Evolutionary conservation across 306 rosid genomes (phyloP).

Genomic region (Senna siamea): DNA sequence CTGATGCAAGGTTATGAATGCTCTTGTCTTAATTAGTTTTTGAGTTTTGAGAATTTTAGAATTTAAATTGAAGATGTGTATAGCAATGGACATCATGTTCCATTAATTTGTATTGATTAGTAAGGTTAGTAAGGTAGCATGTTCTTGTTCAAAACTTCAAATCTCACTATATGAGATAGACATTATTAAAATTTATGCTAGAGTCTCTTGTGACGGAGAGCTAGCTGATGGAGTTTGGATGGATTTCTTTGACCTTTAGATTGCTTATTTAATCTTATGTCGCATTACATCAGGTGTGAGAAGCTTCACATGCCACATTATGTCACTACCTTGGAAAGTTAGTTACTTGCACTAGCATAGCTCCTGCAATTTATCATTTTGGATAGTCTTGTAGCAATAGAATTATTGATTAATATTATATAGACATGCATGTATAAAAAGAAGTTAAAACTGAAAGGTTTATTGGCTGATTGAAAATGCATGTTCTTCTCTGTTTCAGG

Average conservation of each 20-base stretch:
- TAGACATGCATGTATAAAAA: conserved; percentile 2
- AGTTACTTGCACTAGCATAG: conserved; percentile 13
- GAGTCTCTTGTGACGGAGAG: conserved; percentile 12
- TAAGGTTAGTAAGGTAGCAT: conserved; percentile 31
- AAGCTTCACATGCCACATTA: background rate
- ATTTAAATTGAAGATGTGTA: conserved; percentile 2
- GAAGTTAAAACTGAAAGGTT: background rate
- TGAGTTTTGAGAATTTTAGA: conserved; percentile 31
- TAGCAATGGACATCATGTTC: conserved; percentile 12
- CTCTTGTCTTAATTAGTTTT: conserved; percentile 3
- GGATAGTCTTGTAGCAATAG: conserved; percentile 10
- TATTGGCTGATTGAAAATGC: conserved; percentile 29
- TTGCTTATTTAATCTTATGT: background rate
- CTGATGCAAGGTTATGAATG: conserved; percentile 35
- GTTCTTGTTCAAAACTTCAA: conserved; percentile 20
- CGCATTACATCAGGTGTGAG: background rate
- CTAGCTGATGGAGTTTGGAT: conserved; percentile 20
- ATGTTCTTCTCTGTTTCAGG: conserved; percentile 52
- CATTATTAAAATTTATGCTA: background rate
- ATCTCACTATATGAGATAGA: background rate
- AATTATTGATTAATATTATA: conserved; percentile 6
- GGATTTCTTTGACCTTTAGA: background rate
- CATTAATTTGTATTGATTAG: conserved; percentile 17
- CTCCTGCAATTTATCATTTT: conserved; percentile 27
- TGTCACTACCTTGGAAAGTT: conserved; percentile 16